Conservation (phyloP, 352 stramenopile species). For the Globisporangium middletonii region DNA sequence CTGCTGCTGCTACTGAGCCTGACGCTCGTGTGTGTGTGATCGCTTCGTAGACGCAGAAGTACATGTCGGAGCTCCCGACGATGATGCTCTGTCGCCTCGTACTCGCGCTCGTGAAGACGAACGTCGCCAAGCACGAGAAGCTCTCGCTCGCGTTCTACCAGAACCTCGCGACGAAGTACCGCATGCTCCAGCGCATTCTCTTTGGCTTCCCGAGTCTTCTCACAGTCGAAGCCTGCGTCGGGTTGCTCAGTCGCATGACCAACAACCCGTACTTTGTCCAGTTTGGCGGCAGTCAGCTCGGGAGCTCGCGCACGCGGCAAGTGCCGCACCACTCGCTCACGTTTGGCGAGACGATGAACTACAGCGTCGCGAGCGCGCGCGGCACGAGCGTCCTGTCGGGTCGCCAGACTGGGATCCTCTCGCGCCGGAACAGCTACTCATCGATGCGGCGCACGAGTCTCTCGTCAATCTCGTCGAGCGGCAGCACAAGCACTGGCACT, state of each 20-base stretch:
- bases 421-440: conserved; percentile 19
- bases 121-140: conserved; percentile 56
- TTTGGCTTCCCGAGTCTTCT: conserved; percentile 66
- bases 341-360: conserved; percentile 58
- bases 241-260: conserved; percentile 71
- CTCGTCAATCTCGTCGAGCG: conserved; percentile 40
- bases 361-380: conserved; percentile 24
- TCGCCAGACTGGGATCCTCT: conserved; percentile 19
- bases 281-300: conserved; percentile 35
- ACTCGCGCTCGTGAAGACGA: conserved; percentile 53
- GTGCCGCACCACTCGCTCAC: conserved; percentile 44
- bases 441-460: conserved; percentile 15
- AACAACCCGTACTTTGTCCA: conserved; percentile 57
- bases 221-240: conserved; percentile 69
- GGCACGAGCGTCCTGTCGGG: conserved; percentile 13
- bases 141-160: conserved; percentile 63
- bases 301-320: conserved; percentile 36
- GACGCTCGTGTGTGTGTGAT: not conserved
- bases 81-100: conserved; percentile 82
- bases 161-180: conserved; percentile 60
- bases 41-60: conserved; percentile 36
- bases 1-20: not conserved
- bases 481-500: conserved; percentile 18
- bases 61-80: conserved; percentile 61
- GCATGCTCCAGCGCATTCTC: conserved; percentile 73